phyloP scores from a whole-genome alignment of 139 green algal genomes.

The Diplosphaera chodatii region DNA sequence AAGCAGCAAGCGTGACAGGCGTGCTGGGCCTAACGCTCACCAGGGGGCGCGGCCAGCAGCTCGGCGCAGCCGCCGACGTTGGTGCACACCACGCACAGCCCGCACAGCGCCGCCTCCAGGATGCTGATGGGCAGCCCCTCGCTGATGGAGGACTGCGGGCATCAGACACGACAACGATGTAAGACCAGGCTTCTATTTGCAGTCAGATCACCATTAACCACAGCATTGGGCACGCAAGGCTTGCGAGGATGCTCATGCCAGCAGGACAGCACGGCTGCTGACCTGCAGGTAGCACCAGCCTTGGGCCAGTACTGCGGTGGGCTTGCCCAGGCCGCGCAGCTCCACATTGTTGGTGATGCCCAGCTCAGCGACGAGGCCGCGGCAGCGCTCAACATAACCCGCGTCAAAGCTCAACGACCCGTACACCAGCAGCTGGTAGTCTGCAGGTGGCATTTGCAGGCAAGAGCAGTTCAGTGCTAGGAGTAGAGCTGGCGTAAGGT shows the following conservation, averaged over 20 bases:
- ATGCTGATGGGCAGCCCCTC: constrained; percentile 13
- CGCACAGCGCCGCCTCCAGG: constrained; percentile 10
- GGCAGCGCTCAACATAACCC: constrained; percentile 5
- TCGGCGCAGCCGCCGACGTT: constrained; percentile 11
- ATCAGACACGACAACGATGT: no score
- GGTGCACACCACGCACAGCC: constrained; percentile 13
- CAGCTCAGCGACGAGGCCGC: constrained; percentile 7
- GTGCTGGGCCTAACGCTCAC: no score
- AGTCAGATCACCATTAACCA: no score
- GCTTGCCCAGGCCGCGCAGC: constrained; percentile 8
- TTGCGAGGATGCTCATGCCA: background rate
- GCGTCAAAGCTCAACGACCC: constrained; percentile 6
- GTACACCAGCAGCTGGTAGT: constrained; percentile 14
- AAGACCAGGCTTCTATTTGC: no score
- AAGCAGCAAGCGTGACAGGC: no score
- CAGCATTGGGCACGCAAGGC: no score
- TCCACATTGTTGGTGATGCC: constrained; percentile 5
- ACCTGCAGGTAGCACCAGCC: constrained; percentile 15
- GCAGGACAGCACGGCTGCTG: background rate
- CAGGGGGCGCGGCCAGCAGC: background rate
- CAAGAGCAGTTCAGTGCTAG: background rate
- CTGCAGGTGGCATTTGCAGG: no score
- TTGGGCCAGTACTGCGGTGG: background rate
- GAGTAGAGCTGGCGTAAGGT: no score
- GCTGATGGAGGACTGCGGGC: constrained; percentile 5